phyloP scores from a whole-genome alignment of 257 asterid species.

The Lycium barbarum region DNA sequence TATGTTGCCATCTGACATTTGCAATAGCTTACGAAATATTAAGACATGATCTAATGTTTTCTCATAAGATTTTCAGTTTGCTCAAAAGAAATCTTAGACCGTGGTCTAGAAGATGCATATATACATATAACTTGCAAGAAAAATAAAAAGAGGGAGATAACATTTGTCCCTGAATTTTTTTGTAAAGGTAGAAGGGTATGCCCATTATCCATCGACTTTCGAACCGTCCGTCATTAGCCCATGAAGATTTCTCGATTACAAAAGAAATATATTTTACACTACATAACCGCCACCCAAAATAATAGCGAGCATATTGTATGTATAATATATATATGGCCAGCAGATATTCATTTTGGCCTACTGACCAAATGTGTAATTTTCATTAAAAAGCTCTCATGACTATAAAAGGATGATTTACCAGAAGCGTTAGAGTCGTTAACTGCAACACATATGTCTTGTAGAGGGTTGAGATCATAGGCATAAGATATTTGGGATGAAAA shows the following conservation, averaged over 20 bases:
- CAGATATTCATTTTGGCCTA: neutral
- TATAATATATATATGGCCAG: neutral
- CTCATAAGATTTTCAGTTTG: neutral
- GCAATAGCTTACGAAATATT: neutral
- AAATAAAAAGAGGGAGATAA: neutral
- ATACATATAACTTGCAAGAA: no score
- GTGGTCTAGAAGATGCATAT: neutral
- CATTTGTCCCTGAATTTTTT: no score
- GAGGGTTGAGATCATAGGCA: neutral
- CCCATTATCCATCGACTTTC: no score
- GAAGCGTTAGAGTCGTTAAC: neutral
- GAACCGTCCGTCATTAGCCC: no score
- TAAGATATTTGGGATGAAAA: neutral
- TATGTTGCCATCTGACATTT: neutral
- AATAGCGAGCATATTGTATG: no score
- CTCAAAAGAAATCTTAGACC: neutral
- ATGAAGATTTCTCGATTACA: no score
- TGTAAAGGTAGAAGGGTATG: no score
- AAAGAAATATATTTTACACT: no score
- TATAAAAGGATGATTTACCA: neutral
- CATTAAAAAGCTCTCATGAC: neutral
- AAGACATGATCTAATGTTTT: no score
- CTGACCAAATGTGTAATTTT: neutral
- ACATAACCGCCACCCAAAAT: no score
- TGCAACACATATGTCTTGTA: neutral